Conservation (phyloP, 2,329 filamentous ascomycete genomes). For the Colletotrichum shisoi region DNA sequence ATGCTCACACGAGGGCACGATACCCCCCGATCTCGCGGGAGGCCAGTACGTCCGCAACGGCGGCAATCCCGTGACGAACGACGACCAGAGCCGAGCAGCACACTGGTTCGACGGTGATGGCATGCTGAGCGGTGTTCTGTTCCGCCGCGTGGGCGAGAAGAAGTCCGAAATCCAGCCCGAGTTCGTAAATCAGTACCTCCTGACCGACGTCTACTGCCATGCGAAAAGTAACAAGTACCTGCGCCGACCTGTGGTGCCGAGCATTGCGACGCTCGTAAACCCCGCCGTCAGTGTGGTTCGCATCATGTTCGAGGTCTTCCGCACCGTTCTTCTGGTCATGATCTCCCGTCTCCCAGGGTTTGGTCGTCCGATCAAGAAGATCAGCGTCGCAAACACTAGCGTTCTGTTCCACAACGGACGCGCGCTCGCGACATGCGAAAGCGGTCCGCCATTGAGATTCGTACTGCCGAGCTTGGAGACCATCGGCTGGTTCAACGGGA, state of each 20-base stretch:
- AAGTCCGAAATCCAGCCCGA: slow-evolving; percentile 61
- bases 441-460: slow-evolving; percentile 72
- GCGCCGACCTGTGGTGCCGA: slow-evolving; percentile 67
- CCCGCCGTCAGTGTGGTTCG: slow-evolving; percentile 60
- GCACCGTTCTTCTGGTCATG: slow-evolving; percentile 65
- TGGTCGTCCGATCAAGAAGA: slow-evolving; percentile 66
- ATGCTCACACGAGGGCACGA: slow-evolving; percentile 64
- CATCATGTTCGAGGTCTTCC: slow-evolving; percentile 61
- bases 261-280: slow-evolving; percentile 72
- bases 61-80: slow-evolving; percentile 70
- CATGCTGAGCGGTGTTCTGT: slow-evolving; percentile 74
- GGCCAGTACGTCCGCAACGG: slow-evolving; percentile 78
- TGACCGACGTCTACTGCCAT: slow-evolving; percentile 71
- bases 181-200: slow-evolving; percentile 74
- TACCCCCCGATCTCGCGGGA: slow-evolving; percentile 71
- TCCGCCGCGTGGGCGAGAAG: slow-evolving; percentile 52
- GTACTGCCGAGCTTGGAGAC: slow-evolving; percentile 70
- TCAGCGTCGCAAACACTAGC: slow-evolving; percentile 74
- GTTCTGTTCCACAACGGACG: slow-evolving; percentile 73
- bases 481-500: slow-evolving; percentile 74
- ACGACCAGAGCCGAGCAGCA: slow-evolving; percentile 66
- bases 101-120: slow-evolving; percentile 82
- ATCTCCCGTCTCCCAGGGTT: slow-evolving; percentile 65
- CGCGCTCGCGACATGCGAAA: slow-evolving; percentile 74
- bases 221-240: slow-evolving; percentile 57